Conservation (phyloP, 148 eudicot species). For the Fagopyrum homotropicum region DNA sequence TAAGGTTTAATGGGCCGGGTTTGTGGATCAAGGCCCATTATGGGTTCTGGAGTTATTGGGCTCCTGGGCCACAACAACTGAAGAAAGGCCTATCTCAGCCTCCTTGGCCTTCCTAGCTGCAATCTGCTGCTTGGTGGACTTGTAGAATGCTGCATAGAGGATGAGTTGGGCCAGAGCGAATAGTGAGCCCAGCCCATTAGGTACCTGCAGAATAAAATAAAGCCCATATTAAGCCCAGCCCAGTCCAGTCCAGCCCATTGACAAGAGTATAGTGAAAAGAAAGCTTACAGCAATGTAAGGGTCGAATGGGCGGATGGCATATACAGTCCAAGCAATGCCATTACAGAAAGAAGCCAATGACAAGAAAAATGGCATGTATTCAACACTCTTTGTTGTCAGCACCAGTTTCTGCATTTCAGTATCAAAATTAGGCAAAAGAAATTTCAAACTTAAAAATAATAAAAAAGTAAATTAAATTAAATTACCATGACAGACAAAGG, state of each 20-base stretch:
- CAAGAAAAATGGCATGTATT: constrained; percentile 74
- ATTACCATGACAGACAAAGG: constrained; percentile 59
- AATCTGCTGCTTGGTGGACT: constrained; percentile 40
- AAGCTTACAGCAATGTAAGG: constrained; percentile 50
- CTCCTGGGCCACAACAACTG: neutral
- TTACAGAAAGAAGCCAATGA: constrained; percentile 67
- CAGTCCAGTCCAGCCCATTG: neutral
- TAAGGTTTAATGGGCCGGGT: neutral
- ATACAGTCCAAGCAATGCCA: constrained; percentile 66
- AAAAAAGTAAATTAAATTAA: neutral
- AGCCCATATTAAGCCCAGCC: neutral
- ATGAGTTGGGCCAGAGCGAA: constrained; percentile 54
- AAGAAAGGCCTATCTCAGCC: constrained; percentile 24
- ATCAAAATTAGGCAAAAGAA: neutral
- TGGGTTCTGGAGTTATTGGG: neutral
- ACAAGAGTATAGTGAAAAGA: neutral
- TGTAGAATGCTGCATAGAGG: constrained; percentile 55
- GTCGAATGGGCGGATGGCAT: constrained; percentile 64
- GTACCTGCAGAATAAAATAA: constrained; percentile 29
- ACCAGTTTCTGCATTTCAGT: constrained; percentile 58
- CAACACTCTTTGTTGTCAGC: constrained; percentile 76
- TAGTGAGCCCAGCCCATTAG: constrained; percentile 60
- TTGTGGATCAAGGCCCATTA: neutral
- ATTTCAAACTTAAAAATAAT: neutral
- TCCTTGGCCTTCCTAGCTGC: constrained; percentile 37